Evolutionary conservation across 2,329 filamentous ascomycete species (phyloP), one percentile per base, ranked within the genome.

Genomic region (Stagonosporopsis rhizophila): DNA sequence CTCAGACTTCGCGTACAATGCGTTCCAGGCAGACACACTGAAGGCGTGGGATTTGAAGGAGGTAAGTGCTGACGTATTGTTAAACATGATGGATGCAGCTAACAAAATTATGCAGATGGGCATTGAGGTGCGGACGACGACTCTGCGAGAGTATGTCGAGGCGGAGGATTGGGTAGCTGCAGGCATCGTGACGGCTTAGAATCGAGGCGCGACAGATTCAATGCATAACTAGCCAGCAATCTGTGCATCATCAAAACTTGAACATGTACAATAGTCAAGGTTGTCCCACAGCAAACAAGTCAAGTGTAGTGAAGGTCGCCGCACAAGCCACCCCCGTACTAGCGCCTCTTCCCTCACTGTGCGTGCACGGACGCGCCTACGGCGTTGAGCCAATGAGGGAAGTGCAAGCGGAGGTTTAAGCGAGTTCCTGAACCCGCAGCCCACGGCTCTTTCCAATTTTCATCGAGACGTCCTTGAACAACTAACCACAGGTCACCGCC

Each of bases 401-500:
- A 11, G 28, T 11, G 28, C 28, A 11, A 30, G 28, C 28, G 28
- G 28, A 12, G 9, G 7, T 11, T 11, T 30, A 30, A 30, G 28
- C 28, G 28, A 30, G 28, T 30, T 30, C 28, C 28, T 30, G 28
- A 8, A 12, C 7, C 28, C 28, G 28, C 28, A 30, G 28, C 28
- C 28, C 28, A 30, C 28, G 28, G 28, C 28, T 30, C 28, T 30
- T 30, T 30, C 28, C 28, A 30, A 30, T 11, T 30, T 30, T 30
- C 46, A 34, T 23, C 20, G 22, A 44, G 47, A 50, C 47, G 47
- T 51, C 19, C 14, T 14, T n/a, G n/a, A 3, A 47, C 23, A 39
- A 52, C 39, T 46, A 69, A 75, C 68, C 67, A 64, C 69, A 74
- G 73, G 74, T 76, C 72, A 62, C 71, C 73, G 69, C 65, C 71